Evolutionary conservation across 2,329 filamentous ascomycete species (phyloP).

Genomic region (Beauveria medogensis): DNA sequence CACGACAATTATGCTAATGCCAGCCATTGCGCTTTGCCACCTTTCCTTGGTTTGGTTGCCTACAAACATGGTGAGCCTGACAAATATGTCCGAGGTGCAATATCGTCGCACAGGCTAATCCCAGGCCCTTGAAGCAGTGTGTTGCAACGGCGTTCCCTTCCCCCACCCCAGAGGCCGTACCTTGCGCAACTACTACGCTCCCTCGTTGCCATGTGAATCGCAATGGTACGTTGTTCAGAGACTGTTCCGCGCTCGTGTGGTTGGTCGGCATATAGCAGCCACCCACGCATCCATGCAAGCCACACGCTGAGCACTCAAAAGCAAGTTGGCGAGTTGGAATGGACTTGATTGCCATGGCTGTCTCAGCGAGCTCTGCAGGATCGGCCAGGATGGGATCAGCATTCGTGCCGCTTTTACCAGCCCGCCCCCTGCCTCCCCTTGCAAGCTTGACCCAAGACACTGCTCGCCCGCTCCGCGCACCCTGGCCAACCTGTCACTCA

Average conservation of each 20-base stretch:
- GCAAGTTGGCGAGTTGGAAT: not conserved
- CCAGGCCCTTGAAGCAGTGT: not conserved
- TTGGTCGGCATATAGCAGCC: not conserved
- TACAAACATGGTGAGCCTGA: no score
- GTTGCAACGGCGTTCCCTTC: not conserved
- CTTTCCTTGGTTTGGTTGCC: not conserved
- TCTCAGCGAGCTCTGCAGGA: not conserved
- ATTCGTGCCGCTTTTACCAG: not conserved
- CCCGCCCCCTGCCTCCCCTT: not conserved
- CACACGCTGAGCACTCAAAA: not conserved
- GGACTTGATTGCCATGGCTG: not conserved
- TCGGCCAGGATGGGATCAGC: not conserved
- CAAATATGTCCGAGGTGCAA: no score
- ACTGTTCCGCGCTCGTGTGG: not conserved
- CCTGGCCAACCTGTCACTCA: conserved; percentile 4
- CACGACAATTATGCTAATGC: not conserved
- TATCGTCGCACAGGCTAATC: not conserved
- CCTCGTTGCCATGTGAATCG: not conserved
- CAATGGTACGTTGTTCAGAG: not conserved
- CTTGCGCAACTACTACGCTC: not conserved
- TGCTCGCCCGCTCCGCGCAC: not conserved
- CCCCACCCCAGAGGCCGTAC: not conserved
- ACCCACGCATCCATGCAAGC: not conserved
- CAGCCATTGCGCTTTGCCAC: not conserved
- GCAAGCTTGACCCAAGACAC: not conserved